Evolutionary conservation across 169 alveolate genomes (phyloP).

Genomic region (Eimeria acervulina): DNA sequence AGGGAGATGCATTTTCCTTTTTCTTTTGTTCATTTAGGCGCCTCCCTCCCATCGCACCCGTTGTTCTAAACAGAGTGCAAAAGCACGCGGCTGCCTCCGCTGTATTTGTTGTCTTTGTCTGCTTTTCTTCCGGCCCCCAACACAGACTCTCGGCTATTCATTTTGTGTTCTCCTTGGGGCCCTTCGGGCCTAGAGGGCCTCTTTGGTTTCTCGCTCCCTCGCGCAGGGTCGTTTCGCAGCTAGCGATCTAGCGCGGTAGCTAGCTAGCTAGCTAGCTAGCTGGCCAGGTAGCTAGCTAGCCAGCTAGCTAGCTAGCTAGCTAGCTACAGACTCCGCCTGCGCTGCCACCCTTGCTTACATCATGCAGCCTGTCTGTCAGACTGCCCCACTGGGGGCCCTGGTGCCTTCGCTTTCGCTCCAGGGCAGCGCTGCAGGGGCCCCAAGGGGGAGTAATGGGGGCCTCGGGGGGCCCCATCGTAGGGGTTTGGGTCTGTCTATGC

Average conservation of each 20-base stretch:
- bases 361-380: constrained; percentile 55
- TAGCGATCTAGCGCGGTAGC: background rate
- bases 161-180: constrained; percentile 1
- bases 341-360: background rate
- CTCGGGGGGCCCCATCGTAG: background rate
- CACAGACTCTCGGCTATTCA: background rate
- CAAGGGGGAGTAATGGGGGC: constrained; percentile 4
- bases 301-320: background rate
- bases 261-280: constrained; percentile 2
- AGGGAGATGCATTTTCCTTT: background rate
- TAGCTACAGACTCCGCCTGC: background rate
- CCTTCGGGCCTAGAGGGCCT: background rate
- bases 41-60: constrained; percentile 17
- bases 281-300: too few species aligned
- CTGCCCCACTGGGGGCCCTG: constrained; percentile 34
- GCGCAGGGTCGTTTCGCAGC: background rate
- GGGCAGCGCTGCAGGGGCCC: constrained; percentile 16
- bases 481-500: background rate
- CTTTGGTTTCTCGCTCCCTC: background rate
- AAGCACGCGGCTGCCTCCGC: background rate
- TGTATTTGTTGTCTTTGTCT: background rate
- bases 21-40: background rate
- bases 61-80: background rate
- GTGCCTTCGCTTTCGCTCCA: background rate
- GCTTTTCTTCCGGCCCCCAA: background rate